Evolutionary conservation across 805 yeast genomes (phyloP).

Genomic region (Ogataea methanolica): DNA sequence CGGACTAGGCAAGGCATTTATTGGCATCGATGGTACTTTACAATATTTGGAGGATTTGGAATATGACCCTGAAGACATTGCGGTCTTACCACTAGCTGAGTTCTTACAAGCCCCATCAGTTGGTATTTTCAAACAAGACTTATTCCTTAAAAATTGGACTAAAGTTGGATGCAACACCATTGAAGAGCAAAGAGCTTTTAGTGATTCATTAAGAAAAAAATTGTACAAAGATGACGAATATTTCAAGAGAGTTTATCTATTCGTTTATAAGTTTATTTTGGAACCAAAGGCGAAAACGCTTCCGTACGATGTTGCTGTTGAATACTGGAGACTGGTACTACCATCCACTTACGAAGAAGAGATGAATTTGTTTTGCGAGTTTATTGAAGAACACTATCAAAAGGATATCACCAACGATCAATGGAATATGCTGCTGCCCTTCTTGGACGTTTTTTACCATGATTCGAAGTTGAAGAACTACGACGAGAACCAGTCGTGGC

Average conservation of each 20-base stretch:
- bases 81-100: slow-evolving; percentile 65
- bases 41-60: slow-evolving; percentile 61
- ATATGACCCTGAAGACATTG: slow-evolving; percentile 69
- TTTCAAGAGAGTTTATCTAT: slow-evolving; percentile 60
- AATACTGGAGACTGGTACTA: slow-evolving; percentile 74
- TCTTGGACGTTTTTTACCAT: slow-evolving; percentile 45
- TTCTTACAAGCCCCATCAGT: slow-evolving; percentile 60
- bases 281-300: slow-evolving; percentile 58
- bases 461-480: slow-evolving; percentile 56
- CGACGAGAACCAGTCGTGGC: slow-evolving; percentile 89
- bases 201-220: slow-evolving; percentile 29
- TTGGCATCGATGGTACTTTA: slow-evolving; percentile 79
- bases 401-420: slow-evolving; percentile 62
- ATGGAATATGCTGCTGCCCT: slow-evolving; percentile 80
- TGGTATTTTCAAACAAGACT: slow-evolving; percentile 51
- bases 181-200: slow-evolving; percentile 42
- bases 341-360: slow-evolving; percentile 25
- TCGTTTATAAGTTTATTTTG: slow-evolving; percentile 61
- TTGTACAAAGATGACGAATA: slow-evolving; percentile 35
- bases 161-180: slow-evolving; percentile 28
- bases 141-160: slow-evolving; percentile 59
- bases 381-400: slow-evolving; percentile 40
- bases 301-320: slow-evolving; percentile 56
- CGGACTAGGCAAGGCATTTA: slow-evolving; percentile 29
- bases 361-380: slow-evolving; percentile 54